Conservation (phyloP, 1,139 yeast genomes). For the Saccharomycopsis hybrid region DNA sequence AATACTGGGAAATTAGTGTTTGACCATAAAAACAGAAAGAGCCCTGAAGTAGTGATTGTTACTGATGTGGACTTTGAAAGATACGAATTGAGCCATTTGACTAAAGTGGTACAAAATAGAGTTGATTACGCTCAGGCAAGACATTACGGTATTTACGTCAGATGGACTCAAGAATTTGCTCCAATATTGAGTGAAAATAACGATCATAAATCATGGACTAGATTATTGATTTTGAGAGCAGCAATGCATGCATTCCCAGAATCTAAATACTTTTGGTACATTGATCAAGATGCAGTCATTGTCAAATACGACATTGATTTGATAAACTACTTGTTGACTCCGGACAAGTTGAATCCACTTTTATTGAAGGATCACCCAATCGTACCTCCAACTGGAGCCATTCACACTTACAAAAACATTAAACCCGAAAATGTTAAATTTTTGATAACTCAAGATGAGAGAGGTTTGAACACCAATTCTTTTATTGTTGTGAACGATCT, state of each 20-base stretch:
- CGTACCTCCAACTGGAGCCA: conserved; percentile 58
- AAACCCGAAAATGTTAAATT: conserved; percentile 48
- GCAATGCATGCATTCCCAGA: conserved; percentile 85
- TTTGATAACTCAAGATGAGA: conserved; percentile 59
- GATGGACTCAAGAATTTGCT: conserved; percentile 78
- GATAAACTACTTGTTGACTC: conserved; percentile 48
- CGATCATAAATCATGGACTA: conserved; percentile 47
- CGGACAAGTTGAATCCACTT: conserved; percentile 49
- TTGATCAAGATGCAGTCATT: conserved; percentile 69
- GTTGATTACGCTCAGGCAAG: conserved; percentile 73
- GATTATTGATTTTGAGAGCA: conserved; percentile 56
- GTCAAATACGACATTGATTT: conserved; percentile 59
- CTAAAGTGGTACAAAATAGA: conserved; percentile 69
- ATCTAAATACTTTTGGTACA: conserved; percentile 78
- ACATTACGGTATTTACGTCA: conserved; percentile 68
- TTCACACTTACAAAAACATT: conserved; percentile 63
- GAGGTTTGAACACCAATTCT: conserved; percentile 57
- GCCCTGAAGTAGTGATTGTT: conserved; percentile 74
- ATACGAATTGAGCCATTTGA: conserved; percentile 53
- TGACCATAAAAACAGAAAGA: conserved; percentile 28
- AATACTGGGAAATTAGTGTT: conserved; percentile 60
- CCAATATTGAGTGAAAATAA: conserved; percentile 45
- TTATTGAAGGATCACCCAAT: conserved; percentile 64
- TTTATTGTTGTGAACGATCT: conserved; percentile 62
- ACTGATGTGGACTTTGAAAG: conserved; percentile 72